Evolutionary conservation across 371 early-diverging fungal genomes (phyloP).

Genomic region (Mucor saturninus): DNA sequence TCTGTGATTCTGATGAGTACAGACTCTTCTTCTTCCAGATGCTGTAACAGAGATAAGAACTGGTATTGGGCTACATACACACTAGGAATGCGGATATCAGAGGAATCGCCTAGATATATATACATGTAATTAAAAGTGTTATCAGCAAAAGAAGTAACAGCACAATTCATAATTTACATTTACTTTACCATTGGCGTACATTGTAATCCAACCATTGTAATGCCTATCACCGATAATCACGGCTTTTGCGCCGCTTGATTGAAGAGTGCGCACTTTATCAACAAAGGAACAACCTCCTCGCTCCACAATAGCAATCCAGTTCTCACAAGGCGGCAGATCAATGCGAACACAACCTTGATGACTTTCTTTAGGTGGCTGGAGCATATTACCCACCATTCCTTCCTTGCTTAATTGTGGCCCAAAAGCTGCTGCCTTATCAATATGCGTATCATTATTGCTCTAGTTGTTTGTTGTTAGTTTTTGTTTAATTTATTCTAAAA

Average conservation of each 20-base stretch:
- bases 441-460: conserved; percentile 23
- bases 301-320: conserved; percentile 86
- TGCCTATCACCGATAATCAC: conserved; percentile 91
- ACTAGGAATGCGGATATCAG: conserved; percentile 77
- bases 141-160: background rate
- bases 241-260: conserved; percentile 81
- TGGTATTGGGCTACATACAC: conserved; percentile 79
- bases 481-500: background rate
- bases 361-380: background rate
- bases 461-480: background rate
- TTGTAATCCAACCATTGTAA: conserved; percentile 78
- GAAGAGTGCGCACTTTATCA: conserved; percentile 89
- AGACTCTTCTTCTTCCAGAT: conserved; percentile 29
- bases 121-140: background rate
- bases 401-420: conserved; percentile 12
- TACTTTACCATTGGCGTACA: conserved; percentile 83
- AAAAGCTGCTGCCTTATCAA: conserved; percentile 21
- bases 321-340: conserved; percentile 9
- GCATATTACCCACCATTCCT: conserved; percentile 12
- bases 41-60: conserved; percentile 58
- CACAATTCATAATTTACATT: background rate
- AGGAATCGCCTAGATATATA: conserved; percentile 65
- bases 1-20: conserved; percentile 49
- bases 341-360: background rate
- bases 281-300: conserved; percentile 89